These are phyloP conservation scores for Lizanozyma gosingica DNA, from an alignment of 1,139 yeast species.

Conservation along the genomic window DNA sequence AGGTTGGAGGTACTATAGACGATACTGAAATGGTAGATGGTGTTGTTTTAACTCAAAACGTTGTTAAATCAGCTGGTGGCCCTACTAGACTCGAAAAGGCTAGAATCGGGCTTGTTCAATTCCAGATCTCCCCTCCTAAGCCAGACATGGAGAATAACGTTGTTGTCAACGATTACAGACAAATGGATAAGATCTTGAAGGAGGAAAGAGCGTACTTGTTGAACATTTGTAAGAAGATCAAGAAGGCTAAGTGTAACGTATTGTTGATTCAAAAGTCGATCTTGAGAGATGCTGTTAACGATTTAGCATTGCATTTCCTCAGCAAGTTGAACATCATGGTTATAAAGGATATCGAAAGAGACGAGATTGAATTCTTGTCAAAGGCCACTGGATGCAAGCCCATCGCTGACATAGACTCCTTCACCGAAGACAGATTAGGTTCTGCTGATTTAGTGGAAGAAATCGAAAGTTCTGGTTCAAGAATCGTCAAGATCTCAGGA, in stretches of 20 bases:
- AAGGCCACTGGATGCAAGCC: conserved; percentile 93
- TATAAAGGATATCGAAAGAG: conserved; percentile 92
- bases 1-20: conserved; percentile 95
- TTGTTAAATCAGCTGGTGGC: conserved; percentile 89
- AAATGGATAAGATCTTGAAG: conserved; percentile 96
- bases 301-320: conserved; percentile 87
- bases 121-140: conserved; percentile 96
- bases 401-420: conserved; percentile 87
- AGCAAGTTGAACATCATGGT: conserved; percentile 91
- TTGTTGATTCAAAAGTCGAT: conserved; percentile 89
- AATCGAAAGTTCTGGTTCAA: conserved; percentile 86
- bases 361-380: conserved; percentile 88
- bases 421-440: conserved; percentile 89
- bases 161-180: conserved; percentile 95
- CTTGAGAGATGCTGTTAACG: conserved; percentile 94
- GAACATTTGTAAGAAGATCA: conserved; percentile 91
- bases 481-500: conserved; percentile 85
- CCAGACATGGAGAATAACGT: conserved; percentile 98
- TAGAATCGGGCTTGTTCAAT: conserved; percentile 82
- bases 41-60: conserved; percentile 86
- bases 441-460: conserved; percentile 90
- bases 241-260: conserved; percentile 95
- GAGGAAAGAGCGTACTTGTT: conserved; percentile 94
- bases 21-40: conserved; percentile 93
- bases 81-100: conserved; percentile 95